Conservation (phyloP, 2,329 filamentous ascomycete species). For the Curvularia lunata region DNA sequence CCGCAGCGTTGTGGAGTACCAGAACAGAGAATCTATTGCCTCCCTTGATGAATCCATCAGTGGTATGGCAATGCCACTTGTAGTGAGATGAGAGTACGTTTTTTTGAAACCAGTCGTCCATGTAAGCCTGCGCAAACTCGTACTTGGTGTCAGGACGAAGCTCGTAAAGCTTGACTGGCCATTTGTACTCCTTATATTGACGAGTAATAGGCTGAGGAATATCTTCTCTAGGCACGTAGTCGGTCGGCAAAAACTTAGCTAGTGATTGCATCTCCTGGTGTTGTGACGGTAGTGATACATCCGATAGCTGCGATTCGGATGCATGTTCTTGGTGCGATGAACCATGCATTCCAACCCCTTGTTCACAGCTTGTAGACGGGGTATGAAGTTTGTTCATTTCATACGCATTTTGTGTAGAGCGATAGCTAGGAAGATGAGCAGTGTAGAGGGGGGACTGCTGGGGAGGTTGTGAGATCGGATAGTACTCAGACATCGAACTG, state of each 20-base stretch:
- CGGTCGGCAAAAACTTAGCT: not conserved
- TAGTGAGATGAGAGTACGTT: slow-evolving; percentile 12
- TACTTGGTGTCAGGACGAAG: slow-evolving; percentile 18
- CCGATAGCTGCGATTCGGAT: too few species aligned
- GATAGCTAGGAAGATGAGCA: not conserved
- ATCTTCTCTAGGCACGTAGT: slow-evolving; percentile 3
- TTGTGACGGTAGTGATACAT: not conserved
- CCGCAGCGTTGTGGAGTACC: slow-evolving; percentile 35
- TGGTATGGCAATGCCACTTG: slow-evolving; percentile 24
- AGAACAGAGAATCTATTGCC: slow-evolving; percentile 30
- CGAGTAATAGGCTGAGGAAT: slow-evolving; percentile 23
- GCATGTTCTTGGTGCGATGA: not conserved
- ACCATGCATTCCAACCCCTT: not conserved
- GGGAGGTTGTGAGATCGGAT: not conserved
- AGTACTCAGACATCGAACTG: not conserved
- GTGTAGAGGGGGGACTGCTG: not conserved
- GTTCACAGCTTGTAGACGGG: not conserved
- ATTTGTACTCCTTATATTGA: slow-evolving; percentile 32
- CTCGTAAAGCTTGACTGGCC: slow-evolving; percentile 30
- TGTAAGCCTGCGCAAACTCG: slow-evolving; percentile 21
- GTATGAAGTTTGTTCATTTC: not conserved
- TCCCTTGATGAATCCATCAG: slow-evolving; percentile 33
- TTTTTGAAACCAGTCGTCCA: slow-evolving; percentile 15
- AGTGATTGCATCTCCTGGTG: not conserved
- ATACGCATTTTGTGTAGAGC: not conserved